Base-by-base conservation (phyloP, 257 asterid species). In the Solanum infundibuliforme region DNA sequence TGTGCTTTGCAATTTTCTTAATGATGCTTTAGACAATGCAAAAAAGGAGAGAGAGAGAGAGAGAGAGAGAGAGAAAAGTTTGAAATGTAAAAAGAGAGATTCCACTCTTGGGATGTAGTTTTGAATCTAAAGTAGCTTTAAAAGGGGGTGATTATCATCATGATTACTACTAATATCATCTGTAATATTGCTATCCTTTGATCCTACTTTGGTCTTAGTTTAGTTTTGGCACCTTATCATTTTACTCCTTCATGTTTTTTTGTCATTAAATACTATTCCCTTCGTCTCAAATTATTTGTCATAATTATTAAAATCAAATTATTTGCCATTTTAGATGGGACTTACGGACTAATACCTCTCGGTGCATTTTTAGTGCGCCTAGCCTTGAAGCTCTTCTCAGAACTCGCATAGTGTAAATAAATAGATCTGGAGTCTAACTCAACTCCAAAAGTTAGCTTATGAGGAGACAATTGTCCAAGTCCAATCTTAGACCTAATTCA, bases 101-200 rank as follows among this genome's bases (percentile, higher is more conserved):
- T 34, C 68, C 43, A 86, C 87, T 88, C 8, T 41, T 55, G 86
- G 46, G 82, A 58, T 89, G 91, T 89, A 83, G 90, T 32, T 86
- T 91, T 86, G 91, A 87, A 90, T 92, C 93, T 91, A 89, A 94
- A 94, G 98, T 93, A 84, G 92, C 89, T 90, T 90, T 92, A 87
- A 88, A 71, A 91, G 91, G 82, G 69, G 89, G 76, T 94, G 92
- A 94, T 91, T 86, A 89, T 38, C 83, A 86, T 84, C 87, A 89
- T 93, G 92, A 94, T 92, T 87, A 88, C 1, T 39, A 77, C 32
- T 43, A 77, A 75, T 75, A 35, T 43, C 7, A 77, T 11, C 8
- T 43, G 3, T 29, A 43, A 27, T 79, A 29, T 93, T 91, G 89
- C 90, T 89, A 90, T 89, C 88, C 86, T 90, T 79, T 91, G 86